Base-by-base conservation (phyloP, 1,284 basidiomycete species). In the Ganoderma leucocontextum region DNA sequence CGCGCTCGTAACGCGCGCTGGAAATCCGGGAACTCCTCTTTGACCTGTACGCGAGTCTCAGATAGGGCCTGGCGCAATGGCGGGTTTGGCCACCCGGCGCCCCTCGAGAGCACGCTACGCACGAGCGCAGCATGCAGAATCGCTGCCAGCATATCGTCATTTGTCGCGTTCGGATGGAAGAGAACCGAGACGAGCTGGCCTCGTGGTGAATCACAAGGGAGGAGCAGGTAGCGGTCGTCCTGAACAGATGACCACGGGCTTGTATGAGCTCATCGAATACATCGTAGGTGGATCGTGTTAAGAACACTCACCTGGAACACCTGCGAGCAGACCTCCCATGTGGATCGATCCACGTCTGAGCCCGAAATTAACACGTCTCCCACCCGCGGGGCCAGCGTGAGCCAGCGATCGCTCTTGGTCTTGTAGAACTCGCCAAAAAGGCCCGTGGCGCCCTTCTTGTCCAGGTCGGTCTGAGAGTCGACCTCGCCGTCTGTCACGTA, bases 381-480 rank as follows among this genome's bases (percentile, higher is more conserved):
- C 47, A 78, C 70, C 17, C 72, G 63, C 15, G 78, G 78, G 0
- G 75, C 75, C 22, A 78, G 72, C 17, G 55, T 64, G 35, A 78
- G 66, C 66, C 72, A 75, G 29, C 66, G 67, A 59, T 77, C 75
- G 44, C 53, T 22, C 65, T 74, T 76, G 22, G 38, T 67, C 73
- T 73, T 76, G 68, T 75, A 79, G 68, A 76, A 79, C 70, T 79
- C 78, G 49, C 78, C 78, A 68, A 76, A 79, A n/a, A 75, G 29
- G 4, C 78, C 78, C 12, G 75, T 78, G 41, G 49, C 63, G 4
- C 60, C 44, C 22, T 42, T 65, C 36, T n/a, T 61, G 49, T 77
- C 76, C 38, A 79, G 59, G 52, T 77, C 73, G 19, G 60, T 64
- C n/a, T 76, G 70, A n/a, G 74, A 68, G 7, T 64, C 55, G 39